Evolutionary conservation across 1,284 basidiomycete genomes (phyloP), one percentile per base, ranked within the genome.

Genomic region (Moesziomyces antarcticus): DNA sequence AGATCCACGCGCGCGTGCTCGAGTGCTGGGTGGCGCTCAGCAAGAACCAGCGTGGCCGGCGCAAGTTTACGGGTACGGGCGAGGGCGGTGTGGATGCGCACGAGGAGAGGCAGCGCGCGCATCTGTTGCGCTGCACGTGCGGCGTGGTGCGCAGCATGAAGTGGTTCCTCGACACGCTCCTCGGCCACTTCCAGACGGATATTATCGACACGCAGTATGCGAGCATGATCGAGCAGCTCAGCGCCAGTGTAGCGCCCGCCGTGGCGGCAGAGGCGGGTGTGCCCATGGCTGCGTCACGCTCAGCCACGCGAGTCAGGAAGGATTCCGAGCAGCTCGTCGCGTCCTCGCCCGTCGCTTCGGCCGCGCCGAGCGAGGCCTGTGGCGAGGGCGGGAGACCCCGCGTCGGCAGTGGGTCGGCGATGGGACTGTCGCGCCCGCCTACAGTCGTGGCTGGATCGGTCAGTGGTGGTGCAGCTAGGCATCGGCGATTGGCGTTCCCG

Each of bases 151-250:
- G 92, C 67, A 89, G 91, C 75, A 94, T 95, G 92, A 89, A 90
- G 48, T 95, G 93, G 92, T 94, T 94, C 82, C 85, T 96, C 59
- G 93, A 94, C 79, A 90, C 89, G 59, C 73, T 85, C 35, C 81
- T 94, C 9, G 90, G 90, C 8, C 77, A 79, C 43, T 77, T 79
- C 35, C 92, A 93, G 92, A 92, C 89, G 71, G 93, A 96, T 75
- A 92, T 96, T 8, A 88, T 95, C 30, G 93, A 94, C 64, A 89
- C 90, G 16, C 93, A 96, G 82, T 94, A 91, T 80, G 85, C 87
- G 59, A 87, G 88, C 69, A 85, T 94, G 73, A 91, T 90, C 76
- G 87, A 86, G 33, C 85, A 89, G 42, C 85, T 93, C 53, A 49
- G 46, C n/a, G 60, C 42, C 21, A 61, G 45, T 48, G 42, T 25